A percentile compares a stretch with the other conserved stretches of the same genome.
phyloP scores from a whole-genome alignment of 495 filamentous ascomycete species.

The Lasiosphaeria ovina region DNA sequence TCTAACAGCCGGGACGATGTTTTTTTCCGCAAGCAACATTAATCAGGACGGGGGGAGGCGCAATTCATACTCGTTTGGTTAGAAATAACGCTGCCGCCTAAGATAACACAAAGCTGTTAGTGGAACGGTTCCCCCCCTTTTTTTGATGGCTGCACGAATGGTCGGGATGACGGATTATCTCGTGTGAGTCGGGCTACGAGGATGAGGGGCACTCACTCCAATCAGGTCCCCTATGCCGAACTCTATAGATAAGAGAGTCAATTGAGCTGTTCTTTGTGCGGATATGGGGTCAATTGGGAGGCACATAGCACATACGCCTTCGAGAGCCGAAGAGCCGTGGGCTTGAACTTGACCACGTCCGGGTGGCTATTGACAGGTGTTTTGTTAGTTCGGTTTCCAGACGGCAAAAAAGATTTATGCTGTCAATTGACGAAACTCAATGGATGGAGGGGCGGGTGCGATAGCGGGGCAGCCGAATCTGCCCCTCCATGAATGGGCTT shows the following conservation, averaged over 20 bases:
- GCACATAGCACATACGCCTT: constrained; percentile 81
- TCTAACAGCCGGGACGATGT: background rate
- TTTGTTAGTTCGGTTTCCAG: constrained; percentile 13
- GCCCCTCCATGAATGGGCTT: constrained; percentile 31
- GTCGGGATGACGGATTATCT: constrained; percentile 7
- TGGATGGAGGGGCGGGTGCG: constrained; percentile 6
- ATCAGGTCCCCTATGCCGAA: constrained; percentile 95
- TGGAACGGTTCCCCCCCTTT: constrained; percentile 6
- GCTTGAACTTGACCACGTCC: constrained; percentile 95
- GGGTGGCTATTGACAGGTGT: constrained; percentile 65
- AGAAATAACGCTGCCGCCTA: constrained; percentile 84
- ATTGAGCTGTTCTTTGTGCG: constrained; percentile 29
- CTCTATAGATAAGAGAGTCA: constrained; percentile 55
- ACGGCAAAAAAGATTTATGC: background rate
- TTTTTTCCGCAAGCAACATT: background rate
- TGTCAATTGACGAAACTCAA: background rate
- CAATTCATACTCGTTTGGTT: constrained; percentile 76
- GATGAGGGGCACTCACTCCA: constrained; percentile 72
- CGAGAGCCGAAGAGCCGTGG: constrained; percentile 89
- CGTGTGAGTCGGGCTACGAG: constrained; percentile 21
- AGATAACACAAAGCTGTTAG: constrained; percentile 19
- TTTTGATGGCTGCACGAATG: background rate
- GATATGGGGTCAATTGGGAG: constrained; percentile 13
- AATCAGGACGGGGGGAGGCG: constrained; percentile 9
- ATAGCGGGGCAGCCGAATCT: constrained; percentile 23